Conservation (phyloP, 2,329 filamentous ascomycete species). For the Chaetomium olivaceum region DNA sequence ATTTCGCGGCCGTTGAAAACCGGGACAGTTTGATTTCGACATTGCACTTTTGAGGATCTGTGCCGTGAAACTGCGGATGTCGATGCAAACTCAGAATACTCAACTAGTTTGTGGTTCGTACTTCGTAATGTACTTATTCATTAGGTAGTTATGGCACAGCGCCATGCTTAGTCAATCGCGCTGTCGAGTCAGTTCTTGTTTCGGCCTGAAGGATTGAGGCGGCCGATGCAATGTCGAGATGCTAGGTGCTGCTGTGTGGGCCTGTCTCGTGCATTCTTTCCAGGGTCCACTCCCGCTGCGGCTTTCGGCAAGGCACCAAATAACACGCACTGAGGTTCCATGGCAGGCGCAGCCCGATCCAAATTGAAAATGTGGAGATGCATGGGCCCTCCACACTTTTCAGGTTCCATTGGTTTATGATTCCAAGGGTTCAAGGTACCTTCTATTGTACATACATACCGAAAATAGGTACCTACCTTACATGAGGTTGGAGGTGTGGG, state of each 20-base stretch:
- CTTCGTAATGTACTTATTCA: background rate
- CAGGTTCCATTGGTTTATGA: too few species aligned
- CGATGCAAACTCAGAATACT: background rate
- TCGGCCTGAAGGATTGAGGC: background rate
- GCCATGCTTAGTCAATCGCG: background rate
- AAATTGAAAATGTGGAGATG: too few species aligned
- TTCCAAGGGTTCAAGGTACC: too few species aligned
- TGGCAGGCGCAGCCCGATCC: too few species aligned
- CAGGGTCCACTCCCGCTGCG: background rate
- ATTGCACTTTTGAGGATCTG: background rate
- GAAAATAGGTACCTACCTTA: too few species aligned
- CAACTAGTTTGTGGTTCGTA: background rate
- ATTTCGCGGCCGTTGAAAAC: too few species aligned
- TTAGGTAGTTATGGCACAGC: background rate
- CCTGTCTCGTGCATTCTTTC: background rate
- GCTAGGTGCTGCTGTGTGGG: too few species aligned
- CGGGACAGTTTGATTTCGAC: background rate
- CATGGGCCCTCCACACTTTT: too few species aligned
- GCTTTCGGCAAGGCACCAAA: too few species aligned
- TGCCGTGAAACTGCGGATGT: background rate
- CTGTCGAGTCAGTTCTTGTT: background rate
- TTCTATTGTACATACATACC: too few species aligned
- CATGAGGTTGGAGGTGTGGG: too few species aligned
- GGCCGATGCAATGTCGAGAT: background rate
- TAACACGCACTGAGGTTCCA: too few species aligned